Conservation (phyloP, 2,329 filamentous ascomycete genomes). For the Fusarium sp. region DNA sequence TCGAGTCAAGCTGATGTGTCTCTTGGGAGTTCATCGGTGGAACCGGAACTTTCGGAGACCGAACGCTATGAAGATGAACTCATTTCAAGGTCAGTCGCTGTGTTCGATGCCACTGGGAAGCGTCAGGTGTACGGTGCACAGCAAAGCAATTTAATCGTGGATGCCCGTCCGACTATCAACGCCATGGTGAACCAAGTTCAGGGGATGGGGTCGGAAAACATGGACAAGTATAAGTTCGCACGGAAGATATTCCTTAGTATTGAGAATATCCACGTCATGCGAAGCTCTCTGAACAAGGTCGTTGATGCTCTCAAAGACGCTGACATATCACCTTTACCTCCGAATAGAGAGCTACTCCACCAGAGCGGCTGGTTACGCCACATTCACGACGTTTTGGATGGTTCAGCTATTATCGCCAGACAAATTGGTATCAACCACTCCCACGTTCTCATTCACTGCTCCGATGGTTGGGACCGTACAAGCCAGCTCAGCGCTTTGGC, state of each 20-base stretch:
- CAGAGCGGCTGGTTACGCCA: slow-evolving; percentile 95
- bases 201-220: slow-evolving; percentile 95
- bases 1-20: slow-evolving; percentile 67
- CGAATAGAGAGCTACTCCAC: slow-evolving; percentile 83
- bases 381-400: slow-evolving; percentile 86
- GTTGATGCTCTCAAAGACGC: slow-evolving; percentile 93
- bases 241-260: slow-evolving; percentile 95
- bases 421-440: slow-evolving; percentile 94
- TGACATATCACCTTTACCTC: slow-evolving; percentile 86
- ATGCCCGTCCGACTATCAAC: slow-evolving; percentile 94
- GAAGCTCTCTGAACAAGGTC: slow-evolving; percentile 88
- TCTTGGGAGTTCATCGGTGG: slow-evolving; percentile 52
- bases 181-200: slow-evolving; percentile 94
- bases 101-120: slow-evolving; percentile 71
- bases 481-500: slow-evolving; percentile 93
- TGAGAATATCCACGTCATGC: slow-evolving; percentile 99
- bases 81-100: slow-evolving; percentile 59
- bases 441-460: slow-evolving; percentile 96
- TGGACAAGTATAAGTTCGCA: slow-evolving; percentile 95
- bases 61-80: slow-evolving; percentile 80
- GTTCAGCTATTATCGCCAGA: slow-evolving; percentile 85
- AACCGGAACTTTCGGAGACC: slow-evolving; percentile 70
- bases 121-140: slow-evolving; percentile 89
- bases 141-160: slow-evolving; percentile 94
- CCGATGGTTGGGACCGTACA: slow-evolving; percentile 98